Base-by-base conservation (phyloP, 2,329 filamentous ascomycete genomes). In the Fusarium penzigii region DNA sequence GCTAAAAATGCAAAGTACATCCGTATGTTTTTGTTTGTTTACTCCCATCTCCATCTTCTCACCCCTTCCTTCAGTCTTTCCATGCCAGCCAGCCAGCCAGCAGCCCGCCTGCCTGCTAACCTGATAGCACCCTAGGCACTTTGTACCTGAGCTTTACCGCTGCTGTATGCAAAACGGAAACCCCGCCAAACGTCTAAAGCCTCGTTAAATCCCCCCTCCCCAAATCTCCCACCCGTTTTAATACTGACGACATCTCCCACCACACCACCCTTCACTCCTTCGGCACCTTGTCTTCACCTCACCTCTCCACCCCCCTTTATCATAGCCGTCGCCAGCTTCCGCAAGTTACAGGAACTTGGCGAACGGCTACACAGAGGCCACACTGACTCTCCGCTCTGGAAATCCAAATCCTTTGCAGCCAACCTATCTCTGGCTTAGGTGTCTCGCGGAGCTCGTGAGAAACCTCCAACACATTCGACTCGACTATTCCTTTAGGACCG, bases 201-300 rank as follows among this genome's bases (percentile, higher is more conserved):
- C 48, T 52, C 49, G 49, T 49, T 52, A 51, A 55, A 57, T 41
- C 52, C 50, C 54, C 56, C 53, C 20, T 25, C 20, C 20, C 20
- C 20, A 25, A 25, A 25, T 5, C 20, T 25, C 20, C 20, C 20
- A 25, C 20, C 20, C 20, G 20, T 25, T 59, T 63, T 65, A 61
- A 67, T 65, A 70, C 69, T 71, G 69, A 71, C 69, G 69, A 70
- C 69, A 70, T 71, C 60, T 62, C 61, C 63, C 56, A 63, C 63
- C 59, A 65, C 63, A 62, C 62, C 58, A 62, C 57, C 58, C 54
- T 52, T 49, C 41, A 49, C 45, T 51, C 50, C 55, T 57, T 53
- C 49, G 55, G 48, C 58, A 58, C 52, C 53, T 55, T 52, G 45
- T 59, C 52, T 47, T 55, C 53, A 36, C 46, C 51, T 44, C 49